phyloP scores from a whole-genome alignment of 768 basidiomycete genomes.

The Rhizopogon roseolus region DNA sequence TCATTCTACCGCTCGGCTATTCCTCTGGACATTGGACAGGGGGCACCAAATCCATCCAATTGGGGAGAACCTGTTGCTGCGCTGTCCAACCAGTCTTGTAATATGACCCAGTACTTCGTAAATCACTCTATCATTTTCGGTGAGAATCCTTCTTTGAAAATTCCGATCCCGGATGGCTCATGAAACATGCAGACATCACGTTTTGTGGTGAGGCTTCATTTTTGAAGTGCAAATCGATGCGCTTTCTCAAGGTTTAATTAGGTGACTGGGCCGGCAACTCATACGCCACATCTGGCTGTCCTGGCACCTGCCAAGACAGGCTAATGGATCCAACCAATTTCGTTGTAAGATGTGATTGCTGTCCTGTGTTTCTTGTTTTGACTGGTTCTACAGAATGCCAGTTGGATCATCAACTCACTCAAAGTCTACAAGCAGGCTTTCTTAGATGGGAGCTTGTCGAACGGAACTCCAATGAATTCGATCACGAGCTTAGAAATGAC shows the following conservation, averaged over 20 bases:
- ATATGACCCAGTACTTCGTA: slow-evolving; percentile 52
- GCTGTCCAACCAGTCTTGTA: slow-evolving; percentile 48
- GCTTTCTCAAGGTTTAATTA: slow-evolving; percentile 20
- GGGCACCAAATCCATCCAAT: slow-evolving; percentile 56
- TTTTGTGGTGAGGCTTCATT: slow-evolving; percentile 57
- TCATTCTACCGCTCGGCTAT: slow-evolving; percentile 79
- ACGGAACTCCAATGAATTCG: slow-evolving; percentile 3
- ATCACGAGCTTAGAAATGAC: slow-evolving; percentile 1
- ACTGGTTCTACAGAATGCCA: slow-evolving; percentile 52
- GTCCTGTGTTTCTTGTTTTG: slow-evolving; percentile 2
- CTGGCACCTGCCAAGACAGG: slow-evolving; percentile 63
- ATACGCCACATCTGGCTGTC: slow-evolving; percentile 68
- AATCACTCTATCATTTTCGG: slow-evolving; percentile 78
- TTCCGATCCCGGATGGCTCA: slow-evolving; percentile 11
- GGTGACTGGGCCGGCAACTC: slow-evolving; percentile 86
- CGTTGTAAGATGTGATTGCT: slow-evolving; percentile 40
- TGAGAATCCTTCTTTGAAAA: slow-evolving; percentile 29
- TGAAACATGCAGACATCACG: slow-evolving; percentile 56
- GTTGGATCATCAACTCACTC: slow-evolving; percentile 75
- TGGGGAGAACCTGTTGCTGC: slow-evolving; percentile 70
- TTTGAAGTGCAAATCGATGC: background rate
- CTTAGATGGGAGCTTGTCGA: slow-evolving; percentile 33
- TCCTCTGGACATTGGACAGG: slow-evolving; percentile 58
- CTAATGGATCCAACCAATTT: slow-evolving; percentile 71
- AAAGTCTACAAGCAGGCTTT: slow-evolving; percentile 67